Percentiles rank a stretch among this genome's conserved stretches.
phyloP scores from a whole-genome alignment of 345 rosid species.

The Pistacia atlantica region DNA sequence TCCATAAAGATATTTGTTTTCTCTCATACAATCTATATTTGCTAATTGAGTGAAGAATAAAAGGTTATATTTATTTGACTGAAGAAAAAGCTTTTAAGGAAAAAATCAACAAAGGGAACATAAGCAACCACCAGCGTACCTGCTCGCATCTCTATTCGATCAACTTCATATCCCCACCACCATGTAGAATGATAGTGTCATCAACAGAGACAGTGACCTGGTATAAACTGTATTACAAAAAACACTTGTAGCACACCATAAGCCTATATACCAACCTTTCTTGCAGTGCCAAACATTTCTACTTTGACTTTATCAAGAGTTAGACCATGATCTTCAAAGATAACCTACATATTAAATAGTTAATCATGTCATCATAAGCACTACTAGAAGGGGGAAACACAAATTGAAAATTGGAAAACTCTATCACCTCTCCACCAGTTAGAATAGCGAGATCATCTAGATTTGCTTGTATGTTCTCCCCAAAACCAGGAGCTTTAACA shows the following conservation, averaged over 20 bases:
- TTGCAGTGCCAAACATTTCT: slow-evolving; percentile 86
- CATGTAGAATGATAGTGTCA: slow-evolving; percentile 80
- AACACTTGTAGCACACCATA: background rate
- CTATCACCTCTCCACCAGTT: slow-evolving; percentile 86
- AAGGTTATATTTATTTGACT: too few species aligned
- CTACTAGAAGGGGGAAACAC: background rate
- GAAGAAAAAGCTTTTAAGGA: background rate
- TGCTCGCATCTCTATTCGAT: slow-evolving; percentile 92
- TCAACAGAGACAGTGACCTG: slow-evolving; percentile 80
- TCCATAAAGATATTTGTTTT: too few species aligned
- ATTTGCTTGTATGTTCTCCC: slow-evolving; percentile 76
- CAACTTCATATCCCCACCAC: slow-evolving; percentile 86
- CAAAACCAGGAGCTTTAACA: slow-evolving; percentile 92
- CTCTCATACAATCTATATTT: too few species aligned
- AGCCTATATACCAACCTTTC: slow-evolving; percentile 50
- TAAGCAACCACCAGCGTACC: slow-evolving; percentile 39
- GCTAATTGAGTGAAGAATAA: background rate
- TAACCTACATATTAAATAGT: slow-evolving; percentile 53
- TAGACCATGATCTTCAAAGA: slow-evolving; percentile 78
- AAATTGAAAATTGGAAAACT: background rate
- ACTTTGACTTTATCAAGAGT: slow-evolving; percentile 66
- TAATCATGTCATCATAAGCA: slow-evolving; percentile 14
- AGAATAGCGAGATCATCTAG: slow-evolving; percentile 89
- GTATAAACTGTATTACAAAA: background rate
- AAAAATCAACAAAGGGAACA: background rate